Conservation (phyloP, 2,329 filamentous ascomycete species). For the Podosphaera fusca region DNA sequence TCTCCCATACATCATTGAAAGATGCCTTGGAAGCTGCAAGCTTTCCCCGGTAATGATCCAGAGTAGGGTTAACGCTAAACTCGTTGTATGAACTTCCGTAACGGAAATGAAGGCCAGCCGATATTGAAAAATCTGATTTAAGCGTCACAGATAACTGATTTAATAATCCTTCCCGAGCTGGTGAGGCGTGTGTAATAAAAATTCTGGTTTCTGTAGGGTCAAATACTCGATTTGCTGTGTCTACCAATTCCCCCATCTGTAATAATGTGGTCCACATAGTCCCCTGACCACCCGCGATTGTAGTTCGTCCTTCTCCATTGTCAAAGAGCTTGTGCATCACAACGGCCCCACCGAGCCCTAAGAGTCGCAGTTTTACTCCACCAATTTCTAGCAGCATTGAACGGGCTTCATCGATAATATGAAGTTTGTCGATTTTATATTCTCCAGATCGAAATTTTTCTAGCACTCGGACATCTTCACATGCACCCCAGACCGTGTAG, state of each 20-base stretch:
- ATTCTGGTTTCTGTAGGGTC: constrained; percentile 93
- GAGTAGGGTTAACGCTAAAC: constrained; percentile 92
- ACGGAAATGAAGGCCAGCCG: constrained; percentile 89
- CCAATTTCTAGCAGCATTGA: constrained; percentile 87
- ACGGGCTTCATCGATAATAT: constrained; percentile 95
- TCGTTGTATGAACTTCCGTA: constrained; percentile 99
- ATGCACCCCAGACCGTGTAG: constrained; percentile 97
- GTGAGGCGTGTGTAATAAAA: constrained; percentile 91
- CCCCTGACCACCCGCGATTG: constrained; percentile 90
- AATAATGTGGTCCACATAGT: constrained; percentile 99
- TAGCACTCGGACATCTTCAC: constrained; percentile 89
- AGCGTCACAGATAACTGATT: constrained; percentile 95
- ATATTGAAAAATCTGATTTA: constrained; percentile 96
- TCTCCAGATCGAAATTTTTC: constrained; percentile 95
- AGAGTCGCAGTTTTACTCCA: constrained; percentile 80
- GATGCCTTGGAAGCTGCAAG: constrained; percentile 93
- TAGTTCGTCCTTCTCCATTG: constrained; percentile 91
- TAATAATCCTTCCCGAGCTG: constrained; percentile 81
- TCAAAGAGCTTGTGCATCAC: constrained; percentile 99
- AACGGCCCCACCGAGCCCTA: constrained; percentile 84
- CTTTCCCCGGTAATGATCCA: constrained; percentile 97
- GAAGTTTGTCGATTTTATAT: constrained; percentile 91
- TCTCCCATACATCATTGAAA: constrained; percentile 99
- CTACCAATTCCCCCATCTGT: constrained; percentile 94
- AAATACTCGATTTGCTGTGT: constrained; percentile 94